Evolutionary conservation across 2,329 filamentous ascomycete species (phyloP).

Genomic region (Neoscytalidium dimidiatum): DNA sequence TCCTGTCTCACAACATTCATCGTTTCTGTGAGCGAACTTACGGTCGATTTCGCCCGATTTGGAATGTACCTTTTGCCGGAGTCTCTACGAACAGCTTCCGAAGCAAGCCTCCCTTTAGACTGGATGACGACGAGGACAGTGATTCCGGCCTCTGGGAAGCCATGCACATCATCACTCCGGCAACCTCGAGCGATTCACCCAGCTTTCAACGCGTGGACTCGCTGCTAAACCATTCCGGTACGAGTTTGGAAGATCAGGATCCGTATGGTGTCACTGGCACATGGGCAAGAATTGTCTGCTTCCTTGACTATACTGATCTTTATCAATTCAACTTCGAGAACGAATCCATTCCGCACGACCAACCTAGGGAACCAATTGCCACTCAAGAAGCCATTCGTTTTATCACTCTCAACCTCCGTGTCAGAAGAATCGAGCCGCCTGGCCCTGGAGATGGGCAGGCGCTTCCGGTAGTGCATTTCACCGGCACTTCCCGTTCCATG

Average conservation of each 20-base stretch:
- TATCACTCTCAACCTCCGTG: conserved; percentile 67
- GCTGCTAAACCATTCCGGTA: conserved; percentile 35
- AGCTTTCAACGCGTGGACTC: conserved; percentile 1
- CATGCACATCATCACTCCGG: conserved; percentile 8
- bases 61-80: conserved; percentile 33
- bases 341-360: conserved; percentile 30
- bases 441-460: conserved; percentile 59
- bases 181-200: not conserved
- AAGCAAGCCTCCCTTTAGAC: conserved; percentile 5
- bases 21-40: conserved; percentile 30
- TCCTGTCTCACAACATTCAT: conserved; percentile 63
- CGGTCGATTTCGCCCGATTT: conserved; percentile 30
- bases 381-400: conserved; percentile 69
- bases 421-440: conserved; percentile 61
- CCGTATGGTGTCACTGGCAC: conserved; percentile 72
- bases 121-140: not conserved
- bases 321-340: conserved; percentile 70
- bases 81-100: conserved; percentile 26
- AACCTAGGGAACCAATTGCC: conserved; percentile 55
- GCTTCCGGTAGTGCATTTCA: conserved; percentile 68
- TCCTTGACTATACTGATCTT: conserved; percentile 68
- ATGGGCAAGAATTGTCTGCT: conserved; percentile 61
- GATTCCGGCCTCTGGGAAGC: conserved; percentile 2
- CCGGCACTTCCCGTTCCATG: conserved; percentile 61
- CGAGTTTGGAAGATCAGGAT: conserved; percentile 46